Base-by-base conservation (phyloP, 352 stramenopile species). In the Lagenidium giganteum region DNA sequence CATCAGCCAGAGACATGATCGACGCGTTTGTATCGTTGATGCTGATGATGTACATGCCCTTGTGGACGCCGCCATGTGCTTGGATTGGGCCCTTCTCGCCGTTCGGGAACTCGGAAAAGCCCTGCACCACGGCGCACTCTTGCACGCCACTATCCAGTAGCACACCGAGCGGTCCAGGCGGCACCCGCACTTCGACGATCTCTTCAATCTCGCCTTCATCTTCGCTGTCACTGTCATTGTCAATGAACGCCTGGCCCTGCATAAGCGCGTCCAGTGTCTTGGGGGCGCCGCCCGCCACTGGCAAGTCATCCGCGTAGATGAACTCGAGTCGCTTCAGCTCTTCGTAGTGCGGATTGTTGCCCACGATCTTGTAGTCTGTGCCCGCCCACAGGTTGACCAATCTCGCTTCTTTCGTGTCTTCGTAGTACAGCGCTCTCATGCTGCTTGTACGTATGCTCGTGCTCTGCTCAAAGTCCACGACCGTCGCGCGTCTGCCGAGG, bases 1-100 rank as follows among this genome's bases (percentile, higher is more conserved):
- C n/a, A n/a, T n/a, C n/a, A n/a, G n/a, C 25, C 30, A 91, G 61
- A 28, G 79, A 88, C 79, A 91, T 91, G 42, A 88, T 55, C 29
- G 75, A 88, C 48, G 73, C 79, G 42, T 91, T 88, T 18, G 71
- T 83, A 42, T 89, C 79, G 59, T 92, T 87, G 57, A 92, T 92
- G 53, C 76, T 80, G 55, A 92, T 86, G 46, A 92, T 88, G 58
- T 87, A 88, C 76, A 89, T 89, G 47, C 79, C 79, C 11, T 73
- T 67, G 7, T 80, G 61, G 32, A 92, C 79, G 31, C 76, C 57
- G 18, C 79, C 79, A 34, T 78, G 62, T 3, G 38, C 41, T 38
- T 92, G 70, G 39, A 92, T 87, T 0, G 76, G 70, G 0, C 79
- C 79, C 35, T 81, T 73, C 12, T 59, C 65, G 20, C 79, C 79